Evolutionary conservation across 352 stramenopile genomes (phyloP), one percentile per base, ranked within the genome.

Genomic region (Thraustochytrium striatum): DNA sequence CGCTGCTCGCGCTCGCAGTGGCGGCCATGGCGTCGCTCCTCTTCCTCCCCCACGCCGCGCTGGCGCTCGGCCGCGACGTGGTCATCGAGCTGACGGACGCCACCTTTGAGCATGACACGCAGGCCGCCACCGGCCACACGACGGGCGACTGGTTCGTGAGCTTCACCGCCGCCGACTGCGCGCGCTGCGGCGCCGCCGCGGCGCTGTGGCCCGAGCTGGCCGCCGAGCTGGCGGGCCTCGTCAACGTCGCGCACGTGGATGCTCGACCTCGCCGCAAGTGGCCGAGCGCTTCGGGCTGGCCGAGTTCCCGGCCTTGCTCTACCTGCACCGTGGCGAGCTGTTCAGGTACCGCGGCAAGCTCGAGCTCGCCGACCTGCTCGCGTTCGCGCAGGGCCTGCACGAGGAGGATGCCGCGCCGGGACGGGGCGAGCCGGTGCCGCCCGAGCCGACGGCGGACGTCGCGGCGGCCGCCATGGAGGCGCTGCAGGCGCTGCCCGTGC

Each of bases 211-310:
- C 94, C 61, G 75, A 93, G 79, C 86, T 96, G 32, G 90, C 91
- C 16, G 81, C 85, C 84, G 89, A 93, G 36, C 83, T 97, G 21
- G 88, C 92, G 78, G 91, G 90, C 3, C 70, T 88, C 30, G 86
- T 95, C 68, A 96, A 96, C 80, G 89, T 97, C 28, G 92, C 89
- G 44, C 94, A 96, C 82, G 90, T 97, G 69, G 89, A 96, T 72
- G 88, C 89, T 55, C 93, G 87, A 50, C 82, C 39, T 90, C 95
- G 82, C 81, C 85, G 13, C 85, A 87, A 3, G 69, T 95, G 62
- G 88, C 85, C 78, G 87, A 91, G 84, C 89, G 91, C 83, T 96
- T 96, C 83, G 84, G 85, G 53, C 89, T 95, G 70, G 86, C 86
- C 59, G 87, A 87, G 25, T 93, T 89, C 81, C 89, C 89, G 32